phyloP scores from a whole-genome alignment of 2,329 filamentous ascomycete species.

The Dissoconium aciculare region DNA sequence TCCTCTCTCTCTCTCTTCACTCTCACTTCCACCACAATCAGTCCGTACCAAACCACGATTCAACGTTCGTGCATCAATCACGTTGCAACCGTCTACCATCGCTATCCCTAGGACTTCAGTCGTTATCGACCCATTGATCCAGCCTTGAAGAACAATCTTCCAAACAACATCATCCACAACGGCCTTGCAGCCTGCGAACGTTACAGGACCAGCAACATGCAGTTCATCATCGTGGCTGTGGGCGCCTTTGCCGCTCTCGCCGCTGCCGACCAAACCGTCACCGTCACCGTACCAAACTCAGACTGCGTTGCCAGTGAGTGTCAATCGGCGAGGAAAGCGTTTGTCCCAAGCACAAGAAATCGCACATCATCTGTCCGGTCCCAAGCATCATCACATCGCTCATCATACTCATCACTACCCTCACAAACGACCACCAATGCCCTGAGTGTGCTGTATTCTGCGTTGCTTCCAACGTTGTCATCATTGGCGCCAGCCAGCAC shows the following conservation, averaged over 20 bases:
- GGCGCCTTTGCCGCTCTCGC: constrained; percentile 1
- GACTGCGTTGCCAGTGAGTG: background rate
- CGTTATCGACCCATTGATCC: no score
- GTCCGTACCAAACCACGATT: no score
- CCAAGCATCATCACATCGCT: background rate
- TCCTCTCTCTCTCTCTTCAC: no score
- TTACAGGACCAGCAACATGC: background rate
- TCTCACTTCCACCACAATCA: no score
- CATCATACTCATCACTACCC: background rate
- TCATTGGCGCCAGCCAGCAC: constrained; percentile 1
- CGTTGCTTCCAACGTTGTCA: no score
- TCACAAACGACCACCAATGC: background rate
- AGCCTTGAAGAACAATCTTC: no score
- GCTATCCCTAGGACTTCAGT: no score
- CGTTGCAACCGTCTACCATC: background rate
- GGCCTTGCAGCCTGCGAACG: background rate
- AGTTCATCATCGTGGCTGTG: background rate
- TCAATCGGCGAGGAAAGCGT: background rate
- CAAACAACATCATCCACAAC: background rate
- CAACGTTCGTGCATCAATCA: background rate
- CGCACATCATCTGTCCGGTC: background rate
- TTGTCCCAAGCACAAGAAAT: background rate
- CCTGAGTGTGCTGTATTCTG: no score
- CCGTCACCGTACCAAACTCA: background rate
- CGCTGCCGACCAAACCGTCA: background rate